Base-by-base conservation (phyloP, 305 asterid genomes). In the Fraxinus platypoda region DNA sequence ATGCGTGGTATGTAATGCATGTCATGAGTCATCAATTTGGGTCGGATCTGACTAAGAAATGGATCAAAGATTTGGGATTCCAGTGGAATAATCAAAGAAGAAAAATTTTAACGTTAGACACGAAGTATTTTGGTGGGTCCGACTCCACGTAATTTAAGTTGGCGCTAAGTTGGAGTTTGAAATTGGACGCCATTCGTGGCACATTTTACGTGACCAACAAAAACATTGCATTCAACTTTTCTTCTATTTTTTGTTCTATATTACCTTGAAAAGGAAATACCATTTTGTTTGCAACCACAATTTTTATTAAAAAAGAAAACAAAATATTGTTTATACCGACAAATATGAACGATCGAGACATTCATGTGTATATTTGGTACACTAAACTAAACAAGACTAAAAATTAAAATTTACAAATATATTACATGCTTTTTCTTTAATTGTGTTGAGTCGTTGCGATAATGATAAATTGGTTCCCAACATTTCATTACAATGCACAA, bases 81-180 rank as follows among this genome's bases (percentile, higher is more conserved):
- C 8, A 2, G 28, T 19, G 68, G 35, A 66, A 66, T 3, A 26
- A 66, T 66, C 35, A 25, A 66, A 11, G 74, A 66, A 30, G n/a
- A 34, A 66, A 66, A 26, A 26, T 66, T 64, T 11, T 21, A 66
- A 25, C 74, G 35, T 66, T 66, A 4, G 37, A 26, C 35, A 9
- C 35, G n/a, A 66, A 66, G 74, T 66, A 66, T 12, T 25, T 25
- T 25, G 74, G 30, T 81, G 78, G 84, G 84, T 4, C 77, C 81
- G 59, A 76, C 0, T 76, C 84, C 84, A 81, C 78, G 81, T 76
- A 74, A 64, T 66, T 66, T 54, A n/a, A 46, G 15, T 76, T 31
- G 46, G 33, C 71, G 66, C 75, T 52, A 30, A 2, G 80, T 21
- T 76, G 84, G 76, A 76, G 59, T 76, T 81, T 76, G 77, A 76